Conservation (phyloP, 148 eudicot species). For the Cornus suecica region DNA sequence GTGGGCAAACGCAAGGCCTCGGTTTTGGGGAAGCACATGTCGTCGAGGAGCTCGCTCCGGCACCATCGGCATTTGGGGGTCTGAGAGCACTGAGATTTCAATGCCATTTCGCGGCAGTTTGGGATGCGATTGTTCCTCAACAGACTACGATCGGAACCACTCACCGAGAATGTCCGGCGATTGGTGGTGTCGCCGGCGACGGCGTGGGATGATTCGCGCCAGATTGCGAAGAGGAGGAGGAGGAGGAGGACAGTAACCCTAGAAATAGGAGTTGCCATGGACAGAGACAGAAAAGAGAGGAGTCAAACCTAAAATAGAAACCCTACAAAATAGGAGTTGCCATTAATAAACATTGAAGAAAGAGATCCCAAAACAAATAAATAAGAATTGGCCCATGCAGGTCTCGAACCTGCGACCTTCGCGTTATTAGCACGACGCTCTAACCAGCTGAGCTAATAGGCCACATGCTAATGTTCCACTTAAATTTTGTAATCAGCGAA, state of each 20-base stretch:
- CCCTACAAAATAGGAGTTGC: background rate
- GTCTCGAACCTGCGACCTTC: slow-evolving; percentile 78
- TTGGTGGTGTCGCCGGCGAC: background rate
- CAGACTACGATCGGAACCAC: background rate
- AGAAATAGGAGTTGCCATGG: background rate
- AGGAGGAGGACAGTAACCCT: background rate
- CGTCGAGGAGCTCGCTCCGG: slow-evolving; percentile 46
- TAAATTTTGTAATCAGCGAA: no score
- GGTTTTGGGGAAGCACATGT: slow-evolving; percentile 45
- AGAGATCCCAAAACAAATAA: no score
- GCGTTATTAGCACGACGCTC: slow-evolving; percentile 76
- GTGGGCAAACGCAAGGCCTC: slow-evolving; percentile 63
- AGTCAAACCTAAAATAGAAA: no score
- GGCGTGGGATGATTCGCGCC: background rate
- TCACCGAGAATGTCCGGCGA: background rate
- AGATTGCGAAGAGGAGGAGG: background rate
- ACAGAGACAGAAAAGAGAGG: no score
- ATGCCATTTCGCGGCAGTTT: slow-evolving; percentile 30
- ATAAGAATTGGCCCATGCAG: slow-evolving; percentile 50
- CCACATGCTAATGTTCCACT: no score
- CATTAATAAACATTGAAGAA: background rate
- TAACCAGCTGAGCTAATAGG: slow-evolving; percentile 64
- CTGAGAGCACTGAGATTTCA: slow-evolving; percentile 36
- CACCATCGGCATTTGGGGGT: slow-evolving; percentile 55
- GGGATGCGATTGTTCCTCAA: slow-evolving; percentile 22